A percentile compares a stretch with the other conserved stretches of the same genome.
Conservation (phyloP, 164 flowering plant species). For the Cinnamomum chago region DNA sequence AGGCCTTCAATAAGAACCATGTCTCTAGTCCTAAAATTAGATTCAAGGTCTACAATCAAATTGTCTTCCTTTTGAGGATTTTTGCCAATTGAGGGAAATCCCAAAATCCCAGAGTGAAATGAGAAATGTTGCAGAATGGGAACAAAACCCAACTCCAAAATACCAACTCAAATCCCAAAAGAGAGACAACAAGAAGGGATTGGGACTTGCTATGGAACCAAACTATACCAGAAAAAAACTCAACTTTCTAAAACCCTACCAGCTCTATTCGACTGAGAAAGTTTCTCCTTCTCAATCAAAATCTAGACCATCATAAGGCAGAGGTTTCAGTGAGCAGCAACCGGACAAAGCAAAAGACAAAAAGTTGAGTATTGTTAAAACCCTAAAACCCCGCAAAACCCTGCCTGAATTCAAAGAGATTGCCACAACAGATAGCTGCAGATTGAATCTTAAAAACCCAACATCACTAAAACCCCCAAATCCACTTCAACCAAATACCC, state of each 20-base stretch:
- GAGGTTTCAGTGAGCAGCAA: no score
- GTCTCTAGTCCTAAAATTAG: slow-evolving; percentile 2
- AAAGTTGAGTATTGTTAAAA: neutral
- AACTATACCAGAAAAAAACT: no score
- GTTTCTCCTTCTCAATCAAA: no score
- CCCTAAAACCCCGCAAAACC: neutral
- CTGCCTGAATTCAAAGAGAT: neutral
- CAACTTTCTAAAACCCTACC: no score
- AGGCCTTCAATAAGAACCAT: neutral
- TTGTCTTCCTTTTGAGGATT: neutral
- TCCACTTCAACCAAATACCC: neutral
- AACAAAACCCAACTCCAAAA: neutral
- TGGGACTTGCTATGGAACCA: neutral
- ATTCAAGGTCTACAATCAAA: neutral
- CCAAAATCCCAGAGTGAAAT: neutral
- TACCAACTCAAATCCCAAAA: neutral
- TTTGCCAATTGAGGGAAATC: neutral
- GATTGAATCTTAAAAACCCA: neutral
- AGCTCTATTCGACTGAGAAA: no score
- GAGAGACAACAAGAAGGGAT: neutral
- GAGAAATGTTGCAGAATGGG: neutral
- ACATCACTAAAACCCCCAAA: slow-evolving; percentile 7
- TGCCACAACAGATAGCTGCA: neutral
- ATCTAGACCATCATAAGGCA: no score
- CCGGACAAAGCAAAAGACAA: neutral